phyloP scores from a whole-genome alignment of 495 filamentous ascomycete genomes.

The Penicillium bovifimosum region DNA sequence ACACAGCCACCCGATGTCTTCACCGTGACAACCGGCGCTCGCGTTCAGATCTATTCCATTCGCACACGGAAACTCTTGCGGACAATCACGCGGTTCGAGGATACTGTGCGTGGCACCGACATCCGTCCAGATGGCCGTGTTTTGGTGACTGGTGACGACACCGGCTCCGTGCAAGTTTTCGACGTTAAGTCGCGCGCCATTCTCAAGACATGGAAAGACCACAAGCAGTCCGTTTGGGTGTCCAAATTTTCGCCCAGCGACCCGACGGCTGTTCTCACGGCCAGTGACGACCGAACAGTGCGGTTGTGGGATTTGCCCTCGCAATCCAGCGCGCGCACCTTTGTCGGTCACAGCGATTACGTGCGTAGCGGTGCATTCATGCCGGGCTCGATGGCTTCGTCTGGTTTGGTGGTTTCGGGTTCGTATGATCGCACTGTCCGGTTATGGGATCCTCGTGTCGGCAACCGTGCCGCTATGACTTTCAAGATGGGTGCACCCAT shows the following conservation, averaged over 20 bases:
- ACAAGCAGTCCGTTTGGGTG: slow-evolving; percentile 92
- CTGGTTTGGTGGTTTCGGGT: slow-evolving; percentile 73
- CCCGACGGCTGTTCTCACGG: slow-evolving; percentile 76
- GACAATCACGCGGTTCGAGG: slow-evolving; percentile 87
- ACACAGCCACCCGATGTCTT: slow-evolving; percentile 65
- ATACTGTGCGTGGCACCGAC: slow-evolving; percentile 78
- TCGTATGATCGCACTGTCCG: slow-evolving; percentile 92
- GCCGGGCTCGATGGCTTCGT: slow-evolving; percentile 62
- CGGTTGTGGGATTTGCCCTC: slow-evolving; percentile 89
- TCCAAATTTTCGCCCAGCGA: slow-evolving; percentile 83
- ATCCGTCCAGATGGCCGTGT: slow-evolving; percentile 85
- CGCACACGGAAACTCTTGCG: slow-evolving; percentile 83
- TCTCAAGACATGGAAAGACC: slow-evolving; percentile 90
- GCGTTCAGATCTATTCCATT: slow-evolving; percentile 87
- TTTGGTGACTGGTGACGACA: slow-evolving; percentile 83
- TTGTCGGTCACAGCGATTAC: slow-evolving; percentile 89
- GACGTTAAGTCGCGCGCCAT: slow-evolving; percentile 85
- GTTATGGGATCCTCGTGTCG: slow-evolving; percentile 83
- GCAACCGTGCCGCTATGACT: slow-evolving; percentile 66
- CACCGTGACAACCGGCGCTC: slow-evolving; percentile 83
- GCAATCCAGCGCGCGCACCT: slow-evolving; percentile 65
- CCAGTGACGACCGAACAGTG: slow-evolving; percentile 86
- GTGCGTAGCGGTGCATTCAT: slow-evolving; percentile 83
- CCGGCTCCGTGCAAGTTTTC: slow-evolving; percentile 88
- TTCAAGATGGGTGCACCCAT: slow-evolving; percentile 89